Base-by-base conservation (phyloP, 352 stramenopile genomes). In the Plasmopara muralis region DNA sequence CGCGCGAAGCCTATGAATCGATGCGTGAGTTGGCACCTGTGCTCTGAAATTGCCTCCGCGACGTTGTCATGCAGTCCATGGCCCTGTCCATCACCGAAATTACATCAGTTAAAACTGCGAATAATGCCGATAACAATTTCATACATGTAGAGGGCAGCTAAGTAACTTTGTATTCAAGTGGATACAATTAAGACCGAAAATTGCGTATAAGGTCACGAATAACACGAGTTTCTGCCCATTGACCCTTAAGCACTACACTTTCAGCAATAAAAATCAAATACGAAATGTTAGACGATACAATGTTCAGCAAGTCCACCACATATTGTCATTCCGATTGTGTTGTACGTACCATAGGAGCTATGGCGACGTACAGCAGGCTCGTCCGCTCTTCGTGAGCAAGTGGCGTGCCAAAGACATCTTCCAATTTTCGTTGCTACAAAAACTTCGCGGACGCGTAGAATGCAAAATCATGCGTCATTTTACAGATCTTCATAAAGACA, bases 11-110 rank as follows among this genome's bases (percentile, higher is more conserved):
- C 5, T 89, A 89, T 65, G 67, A 86, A 13, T 68, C 64, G 6
- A 82, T 92, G 71, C 68, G 85, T 20, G 53, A 70, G 5, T 53
- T 81, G 18, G 61, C 62, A 9, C 78, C 78, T 10, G 63, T 60
- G 43, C 68, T 87, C 18, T 89, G 73, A 69, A 87, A 89, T 57
- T 66, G 74, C 13, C 66, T 92, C 35, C 75, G 82, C 0, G 77
- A 92, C 38, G 72, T 89, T 33, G 77, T 92, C 28, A 92, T 89
- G 68, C 74, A 88, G 43, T 85, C 75, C 14, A 89, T 92, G 82
- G 79, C 82, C 33, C 65, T 92, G 9, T 76, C 76, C 16, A 81
- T 89, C 55, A 85, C 74, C 41, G 86, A 87, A 59, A 80, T 66
- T 4, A 87, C 75, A 28, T 83, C 73, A 10, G 83, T 89, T 52